phyloP scores from a whole-genome alignment of 495 filamentous ascomycete genomes.

The Aspergillus incahuasiensis region DNA sequence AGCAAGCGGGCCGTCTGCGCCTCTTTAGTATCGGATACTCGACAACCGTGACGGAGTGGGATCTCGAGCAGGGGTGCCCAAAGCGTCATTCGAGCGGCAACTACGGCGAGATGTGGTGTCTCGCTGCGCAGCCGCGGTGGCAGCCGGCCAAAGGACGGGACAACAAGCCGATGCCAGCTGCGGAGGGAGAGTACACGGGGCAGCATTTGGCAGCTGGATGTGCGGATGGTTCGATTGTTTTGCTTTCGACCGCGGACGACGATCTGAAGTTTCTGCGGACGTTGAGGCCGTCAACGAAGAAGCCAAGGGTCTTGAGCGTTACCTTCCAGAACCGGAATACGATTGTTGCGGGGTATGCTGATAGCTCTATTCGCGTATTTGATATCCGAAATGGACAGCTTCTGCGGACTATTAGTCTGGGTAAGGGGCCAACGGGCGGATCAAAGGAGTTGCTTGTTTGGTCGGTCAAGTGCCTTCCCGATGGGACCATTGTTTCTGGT shows the following conservation, averaged over 20 bases:
- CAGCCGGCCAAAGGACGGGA: conserved; percentile 33
- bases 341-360: conserved; percentile 84
- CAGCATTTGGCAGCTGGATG: conserved; percentile 87
- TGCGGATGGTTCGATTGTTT: conserved; percentile 81
- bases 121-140: conserved; percentile 76
- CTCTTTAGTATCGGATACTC: conserved; percentile 97
- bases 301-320: conserved; percentile 80
- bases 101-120: conserved; percentile 94
- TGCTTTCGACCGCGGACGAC: conserved; percentile 78
- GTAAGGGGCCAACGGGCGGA: conserved; percentile 66
- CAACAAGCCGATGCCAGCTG: conserved; percentile 27
- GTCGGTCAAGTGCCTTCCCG: conserved; percentile 80
- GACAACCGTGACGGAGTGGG: conserved; percentile 89
- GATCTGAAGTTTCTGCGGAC: conserved; percentile 68
- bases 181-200: conserved; percentile 44
- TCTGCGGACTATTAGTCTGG: conserved; percentile 77
- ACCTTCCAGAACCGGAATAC: conserved; percentile 79
- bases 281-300: conserved; percentile 71
- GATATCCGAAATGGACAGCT: conserved; percentile 74
- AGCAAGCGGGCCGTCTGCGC: conserved; percentile 66
- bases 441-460: conserved; percentile 86
- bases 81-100: conserved; percentile 81
- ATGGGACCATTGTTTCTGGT: conserved; percentile 88
- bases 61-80: conserved; percentile 70
- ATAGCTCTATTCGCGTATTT: conserved; percentile 85